A percentile compares a stretch with the other conserved stretches of the same genome.
Conservation (phyloP, 140 eudicot genomes). For the Erigeron philadelphicus region DNA sequence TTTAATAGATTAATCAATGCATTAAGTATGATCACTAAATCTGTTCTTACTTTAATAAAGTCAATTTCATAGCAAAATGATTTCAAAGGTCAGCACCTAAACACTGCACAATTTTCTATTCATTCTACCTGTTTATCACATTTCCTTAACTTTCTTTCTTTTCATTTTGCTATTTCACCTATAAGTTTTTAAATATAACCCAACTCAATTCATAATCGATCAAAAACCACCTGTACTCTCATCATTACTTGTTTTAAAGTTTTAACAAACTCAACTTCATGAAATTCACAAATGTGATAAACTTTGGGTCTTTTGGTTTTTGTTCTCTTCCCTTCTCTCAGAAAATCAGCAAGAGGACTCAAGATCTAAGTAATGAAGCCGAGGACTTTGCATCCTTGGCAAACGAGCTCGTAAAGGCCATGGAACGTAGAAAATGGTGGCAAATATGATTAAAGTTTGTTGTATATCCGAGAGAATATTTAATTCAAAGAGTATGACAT, state of each 20-base stretch:
- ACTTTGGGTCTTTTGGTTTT: background rate
- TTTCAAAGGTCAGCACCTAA: background rate
- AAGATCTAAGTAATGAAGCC: slow-evolving; percentile 71
- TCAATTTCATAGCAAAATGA: background rate
- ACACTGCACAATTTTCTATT: background rate
- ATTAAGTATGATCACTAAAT: background rate
- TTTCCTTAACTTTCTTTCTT: background rate
- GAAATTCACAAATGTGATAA: slow-evolving; percentile 8
- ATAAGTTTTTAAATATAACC: background rate
- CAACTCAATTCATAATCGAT: background rate
- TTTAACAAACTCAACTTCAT: background rate
- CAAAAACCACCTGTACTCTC: background rate
- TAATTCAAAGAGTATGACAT: slow-evolving; percentile 1
- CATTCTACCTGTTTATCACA: background rate
- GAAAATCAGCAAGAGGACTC: slow-evolving; percentile 73
- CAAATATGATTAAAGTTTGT: slow-evolving; percentile 44
- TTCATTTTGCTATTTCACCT: background rate
- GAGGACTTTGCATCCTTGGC: slow-evolving; percentile 94
- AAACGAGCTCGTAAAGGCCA: slow-evolving; percentile 76
- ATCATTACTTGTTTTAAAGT: background rate
- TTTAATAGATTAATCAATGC: background rate
- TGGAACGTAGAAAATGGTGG: slow-evolving; percentile 93
- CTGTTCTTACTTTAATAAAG: too few species aligned
- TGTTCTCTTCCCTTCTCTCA: slow-evolving; percentile 22
- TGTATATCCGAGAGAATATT: background rate